Evolutionary conservation across 2,329 filamentous ascomycete genomes (phyloP), one percentile per base, ranked within the genome.

Genomic region (Aspergillus cejpii): DNA sequence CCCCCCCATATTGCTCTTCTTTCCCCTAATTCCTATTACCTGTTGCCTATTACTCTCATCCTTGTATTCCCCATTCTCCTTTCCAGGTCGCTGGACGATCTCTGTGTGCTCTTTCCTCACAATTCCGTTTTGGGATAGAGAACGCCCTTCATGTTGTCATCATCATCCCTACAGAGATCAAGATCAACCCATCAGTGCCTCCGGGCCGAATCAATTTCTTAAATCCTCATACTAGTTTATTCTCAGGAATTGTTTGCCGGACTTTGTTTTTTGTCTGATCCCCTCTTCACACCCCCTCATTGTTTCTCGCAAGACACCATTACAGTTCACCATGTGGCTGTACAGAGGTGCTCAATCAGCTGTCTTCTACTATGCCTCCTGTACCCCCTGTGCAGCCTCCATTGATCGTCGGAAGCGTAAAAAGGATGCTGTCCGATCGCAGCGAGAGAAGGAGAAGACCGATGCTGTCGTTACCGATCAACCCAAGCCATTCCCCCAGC

Each of bases 401-500:
- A 75, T 77, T 41, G 79, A 85, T 62, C 81, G 81, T 51, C 79
- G 84, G 55, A 84, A 84, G 64, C 77, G 84, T 46, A 83, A 80
- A 65, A 78, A 79, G 55, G 77, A 87, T 62, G 85, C 86, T 39
- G 81, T 80, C 60, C 77, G 77, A 57, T 81, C 84, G 49, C 76
- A 82, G 45, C 73, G 78, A 54, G 79, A 84, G 54, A 83, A 85
- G 63, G 75, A 77, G 37, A 78, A 74, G 47, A 67, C 82, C 46
- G 78, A 85, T 55, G 77, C 76, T 43, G 51, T 70, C 24, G 51
- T 72, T n/a, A 66, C 64, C 45, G 80, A 88, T 52, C 80, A 89
- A 62, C 86, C 87, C 0, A 80, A 79, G 31, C 67, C 81, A 8
- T 92, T 94, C 65, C 76, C 81, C 40, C 89, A 96, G 58, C 89